Evolutionary conservation across 768 basidiomycete genomes (phyloP), one percentile per base, ranked within the genome.

Genomic region (Psilocybe sp.): DNA sequence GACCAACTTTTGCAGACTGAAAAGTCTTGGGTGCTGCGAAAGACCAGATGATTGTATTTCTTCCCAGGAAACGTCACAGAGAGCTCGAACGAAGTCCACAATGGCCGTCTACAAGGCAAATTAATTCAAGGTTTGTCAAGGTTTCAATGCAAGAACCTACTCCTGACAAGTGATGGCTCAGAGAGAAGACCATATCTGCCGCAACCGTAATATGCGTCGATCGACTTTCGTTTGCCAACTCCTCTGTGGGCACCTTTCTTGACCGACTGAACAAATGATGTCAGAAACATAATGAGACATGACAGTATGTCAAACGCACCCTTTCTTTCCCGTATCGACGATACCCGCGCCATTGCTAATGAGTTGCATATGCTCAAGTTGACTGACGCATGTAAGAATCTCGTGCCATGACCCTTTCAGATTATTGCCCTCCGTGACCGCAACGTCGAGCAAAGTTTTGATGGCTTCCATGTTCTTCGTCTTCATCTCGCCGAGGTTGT

Each of bases 391-490:
- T 13, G 86, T 91, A 57, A 99, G 69, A 23, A 99, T 92, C 58
- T 99, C 97, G 58, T 88, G 87, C 97, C 97, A 99, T 15, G 89
- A 93, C 1, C 86, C 87, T 72, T 95, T 97, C 53, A 99, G 78
- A 64, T 92, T 86, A 65, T 97, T 98, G 52, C 97, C 97, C 64
- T 99, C 95, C n/a, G 82, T 88, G 36, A 96, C 88, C 13, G 97
- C 96, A 39, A 99, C 84, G 61, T 98, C 97, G 10, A 99, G 73
- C 45, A 99, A 75, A 2, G 92, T 72, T 69, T 98, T 98, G 72
- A 99, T 98, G 5, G 96, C 97, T 64, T 98, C 97, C 84, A 99
- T 97, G 64, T 98, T 98, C 76, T 98, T 98, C 32, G 92, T 79
- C 71, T 93, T 95, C 97, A 99, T 99, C 74, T 98, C 97, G 47